Base-by-base conservation (phyloP, 352 stramenopile species). In the Phytopythium mirpurense region DNA sequence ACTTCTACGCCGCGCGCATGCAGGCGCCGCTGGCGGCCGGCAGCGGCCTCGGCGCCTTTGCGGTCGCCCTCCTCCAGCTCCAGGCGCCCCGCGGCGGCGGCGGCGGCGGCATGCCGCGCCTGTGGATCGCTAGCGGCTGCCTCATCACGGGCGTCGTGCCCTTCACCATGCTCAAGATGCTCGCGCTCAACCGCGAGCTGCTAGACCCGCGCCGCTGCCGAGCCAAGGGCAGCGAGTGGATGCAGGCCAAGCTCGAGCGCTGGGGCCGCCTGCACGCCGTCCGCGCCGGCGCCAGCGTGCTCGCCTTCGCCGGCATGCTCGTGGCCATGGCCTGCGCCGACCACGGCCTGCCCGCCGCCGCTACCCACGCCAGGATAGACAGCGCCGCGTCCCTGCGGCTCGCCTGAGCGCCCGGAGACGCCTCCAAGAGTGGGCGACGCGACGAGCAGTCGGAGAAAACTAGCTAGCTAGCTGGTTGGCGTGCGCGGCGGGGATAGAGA, bases 81-180 rank as follows among this genome's bases (percentile, higher is more conserved):
- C 56, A 68, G 44, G 43, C 65, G 43, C 46, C 46, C 8, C 29
- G 29, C 21, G 40, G 19, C 21, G 40, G 19, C 11, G 40, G 40
- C 19, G 43, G 56, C 37, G 56, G 63, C 12, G 69, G 64, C 12
- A 73, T 70, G 61, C 64, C 71, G 37, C 60, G 59, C 5, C 64
- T 90, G 15, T 90, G 80, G 77, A 61, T 87, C 35, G 42, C 58
- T 5, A 84, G 71, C 37, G 81, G 81, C 49, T 69, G 62, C 36
- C 56, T 78, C 50, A 87, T 91, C 43, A 46, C 75, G 19, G 60
- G 60, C 9, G 70, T 88, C 51, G 67, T 86, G 46, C 78, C 78
- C 27, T 91, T 83, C 67, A 91, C 81, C 11, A 57, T 83, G 38
- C 56, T 69, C 26, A 76, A 71, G 53, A 89, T 91, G 78, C 64